Percentiles rank a stretch among this genome's conserved stretches.
These are phyloP conservation scores for Monoraphidium neglectum DNA, from an alignment of 139 green algal genomes.

Conservation along the genomic window DNA sequence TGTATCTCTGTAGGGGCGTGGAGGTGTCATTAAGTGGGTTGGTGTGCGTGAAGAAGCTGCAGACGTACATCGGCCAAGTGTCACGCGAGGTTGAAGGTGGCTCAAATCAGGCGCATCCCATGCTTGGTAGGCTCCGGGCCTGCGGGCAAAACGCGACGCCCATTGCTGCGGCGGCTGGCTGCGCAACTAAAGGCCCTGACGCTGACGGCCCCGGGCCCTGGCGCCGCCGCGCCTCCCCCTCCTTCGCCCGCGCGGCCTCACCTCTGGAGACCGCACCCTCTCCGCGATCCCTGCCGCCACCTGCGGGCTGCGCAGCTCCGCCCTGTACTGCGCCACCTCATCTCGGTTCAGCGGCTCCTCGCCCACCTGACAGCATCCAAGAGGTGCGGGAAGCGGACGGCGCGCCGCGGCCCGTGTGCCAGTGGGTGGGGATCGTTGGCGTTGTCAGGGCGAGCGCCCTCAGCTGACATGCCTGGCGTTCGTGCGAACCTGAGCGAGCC, in stretches of 20 bases:
- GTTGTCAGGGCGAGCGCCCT: too few species aligned
- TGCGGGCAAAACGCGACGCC: too few species aligned
- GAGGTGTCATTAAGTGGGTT: too few species aligned
- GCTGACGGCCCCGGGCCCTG: neutral
- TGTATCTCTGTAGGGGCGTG: too few species aligned
- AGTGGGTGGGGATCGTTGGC: neutral
- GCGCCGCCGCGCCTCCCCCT: neutral
- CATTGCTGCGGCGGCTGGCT: neutral
- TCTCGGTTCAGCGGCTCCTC: conserved; percentile 23
- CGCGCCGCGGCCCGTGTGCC: too few species aligned
- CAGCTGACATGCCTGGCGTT: too few species aligned
- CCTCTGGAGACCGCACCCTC: conserved; percentile 19
- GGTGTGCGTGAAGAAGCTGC: too few species aligned
- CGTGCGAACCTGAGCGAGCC: too few species aligned
- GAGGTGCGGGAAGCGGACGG: neutral
- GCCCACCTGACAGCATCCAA: neutral
- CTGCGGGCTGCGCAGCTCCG: conserved; percentile 22
- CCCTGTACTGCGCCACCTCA: neutral
- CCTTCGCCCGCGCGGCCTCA: neutral
- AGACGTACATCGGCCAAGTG: too few species aligned
- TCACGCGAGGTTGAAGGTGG: too few species aligned
- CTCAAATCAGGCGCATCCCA: neutral
- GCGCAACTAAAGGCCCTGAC: neutral
- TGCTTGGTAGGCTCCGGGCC: neutral
- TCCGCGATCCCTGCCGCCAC: conserved; percentile 6